Evolutionary conservation across 2,329 filamentous ascomycete species (phyloP).

Genomic region (Byssochlamys sp.): DNA sequence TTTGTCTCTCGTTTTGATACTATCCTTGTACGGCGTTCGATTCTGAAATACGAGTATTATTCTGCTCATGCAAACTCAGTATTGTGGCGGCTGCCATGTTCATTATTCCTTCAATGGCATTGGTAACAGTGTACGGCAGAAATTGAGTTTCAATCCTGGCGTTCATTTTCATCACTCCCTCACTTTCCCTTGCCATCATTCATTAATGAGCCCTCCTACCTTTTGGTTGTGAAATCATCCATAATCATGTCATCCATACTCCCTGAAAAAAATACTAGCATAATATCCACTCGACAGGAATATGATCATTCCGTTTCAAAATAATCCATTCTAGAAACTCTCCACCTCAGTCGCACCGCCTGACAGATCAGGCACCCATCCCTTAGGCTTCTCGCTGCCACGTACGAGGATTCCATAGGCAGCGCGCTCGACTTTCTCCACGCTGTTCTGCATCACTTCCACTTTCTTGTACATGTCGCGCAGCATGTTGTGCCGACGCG

Average conservation of each 20-base stretch:
- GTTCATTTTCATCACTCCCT: neutral
- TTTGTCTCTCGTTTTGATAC: neutral
- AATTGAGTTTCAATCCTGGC: neutral
- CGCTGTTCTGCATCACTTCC: slow-evolving; percentile 74
- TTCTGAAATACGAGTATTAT: neutral
- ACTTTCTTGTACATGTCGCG: slow-evolving; percentile 68
- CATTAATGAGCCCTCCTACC: too few species aligned
- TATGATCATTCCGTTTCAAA: neutral
- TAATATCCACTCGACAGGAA: neutral
- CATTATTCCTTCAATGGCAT: too few species aligned
- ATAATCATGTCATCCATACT: neutral
- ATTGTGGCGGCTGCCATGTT: neutral
- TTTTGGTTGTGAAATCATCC: too few species aligned
- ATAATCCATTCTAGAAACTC: slow-evolving; percentile 20
- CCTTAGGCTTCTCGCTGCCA: slow-evolving; percentile 77
- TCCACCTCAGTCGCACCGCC: slow-evolving; percentile 28
- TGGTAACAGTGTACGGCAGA: neutral
- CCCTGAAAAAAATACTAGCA: neutral
- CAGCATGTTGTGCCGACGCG: slow-evolving; percentile 43
- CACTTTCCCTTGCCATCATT: neutral
- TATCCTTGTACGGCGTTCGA: neutral
- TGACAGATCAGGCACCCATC: slow-evolving; percentile 75
- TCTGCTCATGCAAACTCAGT: neutral
- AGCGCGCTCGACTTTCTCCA: slow-evolving; percentile 85
- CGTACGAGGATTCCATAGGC: slow-evolving; percentile 81